phyloP scores from a whole-genome alignment of 176 grass and related monocot genomes.

The Rhynchospora pubera region DNA sequence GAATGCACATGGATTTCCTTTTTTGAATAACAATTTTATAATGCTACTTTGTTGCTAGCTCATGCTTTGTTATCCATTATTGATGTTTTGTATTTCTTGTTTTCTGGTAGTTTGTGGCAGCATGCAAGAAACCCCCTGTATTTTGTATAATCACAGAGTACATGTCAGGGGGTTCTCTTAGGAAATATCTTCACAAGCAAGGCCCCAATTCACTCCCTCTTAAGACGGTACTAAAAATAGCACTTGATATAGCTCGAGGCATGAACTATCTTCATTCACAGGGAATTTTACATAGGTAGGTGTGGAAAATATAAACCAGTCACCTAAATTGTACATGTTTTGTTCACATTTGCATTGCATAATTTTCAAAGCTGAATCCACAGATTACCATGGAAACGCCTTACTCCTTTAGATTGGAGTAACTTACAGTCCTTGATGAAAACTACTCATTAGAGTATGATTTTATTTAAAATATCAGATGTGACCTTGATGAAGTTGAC shows the following conservation, averaged over 20 bases:
- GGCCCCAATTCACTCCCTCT: conserved; percentile 72
- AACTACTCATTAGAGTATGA: neutral
- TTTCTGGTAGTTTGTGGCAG: conserved; percentile 76
- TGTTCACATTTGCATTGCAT: neutral
- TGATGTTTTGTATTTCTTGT: conserved; percentile 12
- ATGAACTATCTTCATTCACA: conserved; percentile 91
- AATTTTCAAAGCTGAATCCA: neutral
- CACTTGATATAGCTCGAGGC: conserved; percentile 88
- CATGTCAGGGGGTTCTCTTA: conserved; percentile 92
- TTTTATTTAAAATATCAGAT: neutral
- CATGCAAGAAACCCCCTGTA: conserved; percentile 91
- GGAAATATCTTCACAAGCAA: conserved; percentile 91
- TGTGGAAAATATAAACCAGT: neutral
- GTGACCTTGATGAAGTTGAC: neutral
- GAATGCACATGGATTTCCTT: neutral
- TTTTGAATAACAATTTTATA: neutral
- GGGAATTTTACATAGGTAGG: conserved; percentile 73
- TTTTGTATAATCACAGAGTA: conserved; percentile 96
- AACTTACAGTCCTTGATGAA: neutral
- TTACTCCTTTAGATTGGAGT: neutral
- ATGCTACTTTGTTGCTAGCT: neutral
- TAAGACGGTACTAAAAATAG: conserved; percentile 62
- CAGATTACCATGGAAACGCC: neutral
- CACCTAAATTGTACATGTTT: neutral
- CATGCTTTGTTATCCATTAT: neutral